Conservation (phyloP, 768 basidiomycete genomes). For the Sporobolomyces pararoseus region DNA sequence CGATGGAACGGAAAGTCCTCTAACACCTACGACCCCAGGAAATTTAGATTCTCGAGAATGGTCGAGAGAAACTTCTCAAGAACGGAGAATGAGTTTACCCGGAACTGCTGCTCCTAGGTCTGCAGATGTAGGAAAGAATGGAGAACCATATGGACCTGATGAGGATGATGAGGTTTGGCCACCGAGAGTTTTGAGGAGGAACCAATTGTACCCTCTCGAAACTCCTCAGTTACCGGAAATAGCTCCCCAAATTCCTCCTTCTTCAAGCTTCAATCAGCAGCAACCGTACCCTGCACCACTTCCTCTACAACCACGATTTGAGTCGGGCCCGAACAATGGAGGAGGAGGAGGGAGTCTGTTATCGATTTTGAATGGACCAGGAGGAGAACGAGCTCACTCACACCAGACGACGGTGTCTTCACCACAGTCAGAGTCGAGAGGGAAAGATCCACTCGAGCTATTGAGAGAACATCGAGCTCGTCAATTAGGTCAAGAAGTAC, state of each 20-base stretch:
- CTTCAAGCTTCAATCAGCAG: no score
- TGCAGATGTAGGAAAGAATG: no score
- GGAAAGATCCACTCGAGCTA: conserved; percentile 18
- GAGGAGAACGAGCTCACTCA: neutral
- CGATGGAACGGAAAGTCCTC: neutral
- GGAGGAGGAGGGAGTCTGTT: conserved; percentile 13
- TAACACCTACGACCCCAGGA: conserved; percentile 3
- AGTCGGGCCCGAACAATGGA: no score
- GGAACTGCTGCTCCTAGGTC: no score
- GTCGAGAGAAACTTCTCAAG: no score
- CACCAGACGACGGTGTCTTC: neutral
- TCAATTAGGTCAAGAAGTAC: neutral
- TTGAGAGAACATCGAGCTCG: conserved; percentile 13
- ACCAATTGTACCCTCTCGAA: conserved; percentile 6
- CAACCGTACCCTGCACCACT: no score
- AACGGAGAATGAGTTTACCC: no score
- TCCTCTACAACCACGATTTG: no score
- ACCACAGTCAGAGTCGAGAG: neutral
- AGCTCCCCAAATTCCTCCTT: neutral
- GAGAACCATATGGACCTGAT: conserved; percentile 7
- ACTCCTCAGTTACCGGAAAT: neutral
- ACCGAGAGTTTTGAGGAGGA: neutral
- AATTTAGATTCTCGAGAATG: no score
- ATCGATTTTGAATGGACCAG: conserved; percentile 9
- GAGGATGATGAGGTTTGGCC: conserved; percentile 13